Evolutionary conservation across 2,329 filamentous ascomycete species (phyloP).

Genomic region (Graphium sp.): DNA sequence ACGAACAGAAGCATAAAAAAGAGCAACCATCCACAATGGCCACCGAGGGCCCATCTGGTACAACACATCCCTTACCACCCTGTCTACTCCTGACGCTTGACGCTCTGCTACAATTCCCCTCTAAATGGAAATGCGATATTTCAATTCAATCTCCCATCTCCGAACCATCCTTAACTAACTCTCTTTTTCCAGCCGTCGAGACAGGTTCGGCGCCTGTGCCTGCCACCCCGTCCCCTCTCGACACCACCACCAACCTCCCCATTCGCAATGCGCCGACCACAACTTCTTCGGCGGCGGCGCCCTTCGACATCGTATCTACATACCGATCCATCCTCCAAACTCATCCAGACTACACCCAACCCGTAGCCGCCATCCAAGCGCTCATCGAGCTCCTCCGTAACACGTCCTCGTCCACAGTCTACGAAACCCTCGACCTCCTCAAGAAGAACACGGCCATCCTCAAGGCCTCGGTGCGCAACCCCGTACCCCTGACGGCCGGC

Average conservation of each 20-base stretch:
- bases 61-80: no score
- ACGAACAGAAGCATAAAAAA: no score
- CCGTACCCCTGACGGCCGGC: constrained; percentile 81
- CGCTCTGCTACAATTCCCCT: no score
- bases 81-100: no score
- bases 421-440: constrained; percentile 81
- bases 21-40: no score
- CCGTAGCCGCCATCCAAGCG: constrained; percentile 84
- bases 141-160: no score
- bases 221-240: neutral
- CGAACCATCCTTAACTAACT: no score
- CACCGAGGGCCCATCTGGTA: no score
- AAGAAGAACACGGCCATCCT: constrained; percentile 61
- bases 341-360: constrained; percentile 83
- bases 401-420: constrained; percentile 70
- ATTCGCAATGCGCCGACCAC: constrained; percentile 9
- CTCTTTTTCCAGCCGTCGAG: no score
- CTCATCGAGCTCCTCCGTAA: constrained; percentile 74
- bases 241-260: constrained; percentile 9
- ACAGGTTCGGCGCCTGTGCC: no score
- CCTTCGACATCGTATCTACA: constrained; percentile 33
- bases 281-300: constrained; percentile 6
- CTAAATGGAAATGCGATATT: no score
- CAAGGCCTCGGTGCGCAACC: constrained; percentile 66
- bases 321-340: constrained; percentile 36